Evolutionary conservation across 2,329 filamentous ascomycete species (phyloP).

Genomic region (Paraconiothyrium brasiliense): DNA sequence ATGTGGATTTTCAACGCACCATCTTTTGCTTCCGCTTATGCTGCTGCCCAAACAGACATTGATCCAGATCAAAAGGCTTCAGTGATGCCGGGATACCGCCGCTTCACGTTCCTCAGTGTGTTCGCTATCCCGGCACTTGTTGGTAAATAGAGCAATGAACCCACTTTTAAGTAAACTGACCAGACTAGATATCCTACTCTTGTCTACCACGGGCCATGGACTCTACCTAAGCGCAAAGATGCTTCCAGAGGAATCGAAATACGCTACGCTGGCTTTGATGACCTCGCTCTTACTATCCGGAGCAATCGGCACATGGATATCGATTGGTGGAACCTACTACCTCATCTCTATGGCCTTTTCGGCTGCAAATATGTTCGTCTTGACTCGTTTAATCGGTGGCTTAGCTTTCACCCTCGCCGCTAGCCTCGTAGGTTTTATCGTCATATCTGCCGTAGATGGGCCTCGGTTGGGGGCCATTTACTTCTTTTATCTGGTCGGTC

Average conservation of each 20-base stretch:
- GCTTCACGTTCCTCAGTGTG: conserved; percentile 67
- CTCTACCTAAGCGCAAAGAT: conserved; percentile 69
- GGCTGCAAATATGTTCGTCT: conserved; percentile 64
- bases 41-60: conserved; percentile 63
- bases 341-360: conserved; percentile 66
- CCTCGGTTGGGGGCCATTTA: conserved; percentile 64
- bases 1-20: conserved; percentile 61
- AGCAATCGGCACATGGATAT: conserved; percentile 70
- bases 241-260: conserved; percentile 58
- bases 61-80: conserved; percentile 57
- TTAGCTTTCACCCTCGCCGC: conserved; percentile 62
- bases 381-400: conserved; percentile 63
- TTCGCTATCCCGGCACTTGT: conserved; percentile 71
- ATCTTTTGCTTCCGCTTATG: conserved; percentile 61
- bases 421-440: conserved; percentile 62
- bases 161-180: conserved; percentile 18
- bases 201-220: conserved; percentile 68
- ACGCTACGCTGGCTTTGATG: conserved; percentile 67
- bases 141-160: conserved; percentile 28
- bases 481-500: conserved; percentile 65
- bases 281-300: conserved; percentile 68
- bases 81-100: conserved; percentile 57
- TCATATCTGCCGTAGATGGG: conserved; percentile 57
- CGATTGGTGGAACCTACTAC: conserved; percentile 70
- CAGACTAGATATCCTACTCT: conserved; percentile 62